Base-by-base conservation (phyloP, 805 yeast genomes). In the Nakazawaea ernobii region DNA sequence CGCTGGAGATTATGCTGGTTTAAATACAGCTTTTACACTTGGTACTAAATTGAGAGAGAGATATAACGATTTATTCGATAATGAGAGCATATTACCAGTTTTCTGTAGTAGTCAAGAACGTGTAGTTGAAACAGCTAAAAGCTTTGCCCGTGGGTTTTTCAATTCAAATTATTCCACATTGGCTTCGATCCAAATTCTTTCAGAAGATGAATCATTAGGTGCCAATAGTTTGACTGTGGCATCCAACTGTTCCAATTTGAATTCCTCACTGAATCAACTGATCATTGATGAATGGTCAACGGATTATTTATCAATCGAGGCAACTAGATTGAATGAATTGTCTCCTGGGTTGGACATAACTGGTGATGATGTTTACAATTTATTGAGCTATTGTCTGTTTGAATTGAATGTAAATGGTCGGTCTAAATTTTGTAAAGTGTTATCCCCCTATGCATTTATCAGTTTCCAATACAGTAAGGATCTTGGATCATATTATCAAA, bases 331-430 rank as follows among this genome's bases (percentile, higher is more conserved):
- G 43, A 75, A 75, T 55, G 59, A 61, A 40, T 68, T 73, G 43
- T 78, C 86, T 46, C 78, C 79, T 3, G 84, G 80, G 2, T 67
- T 69, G 53, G 67, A 78, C 53, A 53, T 86, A 46, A 73, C 81
- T 3, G 58, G 69, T 2, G 56, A 61, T 33, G 92, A 87, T 56
- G 75, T 81, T 26, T 63, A 60, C 38, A 63, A 62, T 24, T 56
- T 86, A 52, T 80, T 84, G 56, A 68, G 71, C 10, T 73, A 80
- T 65, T 86, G 95, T 65, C 90, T 87, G 3, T 87, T 73, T 59
- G 95, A 87, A 63, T 65, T 85, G 39, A 86, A 85, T 48, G 85
- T 79, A 8, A 71, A 70, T 48, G 95, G 94, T 8, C 60, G 65
- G 46, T 84, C 94, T 13, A 72, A 74, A 32, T 79, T 86, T 52